Conservation (phyloP, 108 stramenopile genomes). For the Epithemia pelagica region DNA sequence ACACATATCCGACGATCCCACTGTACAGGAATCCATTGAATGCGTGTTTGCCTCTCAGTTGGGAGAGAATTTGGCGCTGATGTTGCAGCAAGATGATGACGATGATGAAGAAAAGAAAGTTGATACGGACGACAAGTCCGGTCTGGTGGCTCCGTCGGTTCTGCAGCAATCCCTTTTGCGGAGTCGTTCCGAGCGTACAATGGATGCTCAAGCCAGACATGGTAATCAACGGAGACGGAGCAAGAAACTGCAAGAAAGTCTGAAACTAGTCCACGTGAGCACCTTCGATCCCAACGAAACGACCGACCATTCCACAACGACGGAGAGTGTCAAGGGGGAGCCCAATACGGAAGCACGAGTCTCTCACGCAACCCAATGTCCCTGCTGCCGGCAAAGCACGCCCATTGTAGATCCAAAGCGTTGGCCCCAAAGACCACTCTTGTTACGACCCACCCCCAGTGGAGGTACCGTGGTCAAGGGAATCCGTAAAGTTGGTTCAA, state of each 20-base stretch:
- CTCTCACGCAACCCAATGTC: neutral
- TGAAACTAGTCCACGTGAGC: neutral
- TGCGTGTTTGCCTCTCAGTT: slow-evolving; percentile 52
- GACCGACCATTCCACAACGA: neutral
- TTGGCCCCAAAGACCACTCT: slow-evolving; percentile 56
- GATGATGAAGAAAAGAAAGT: slow-evolving; percentile 14
- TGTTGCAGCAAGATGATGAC: slow-evolving; percentile 25
- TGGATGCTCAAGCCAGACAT: neutral
- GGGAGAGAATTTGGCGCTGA: slow-evolving; percentile 24
- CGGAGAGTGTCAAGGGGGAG: neutral
- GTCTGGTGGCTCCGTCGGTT: slow-evolving; percentile 6
- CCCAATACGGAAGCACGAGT: neutral
- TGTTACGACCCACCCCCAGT: slow-evolving; percentile 55
- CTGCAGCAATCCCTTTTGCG: slow-evolving; percentile 6
- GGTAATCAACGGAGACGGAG: neutral
- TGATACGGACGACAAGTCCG: neutral
- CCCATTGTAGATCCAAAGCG: neutral
- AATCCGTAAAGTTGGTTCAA: slow-evolving; percentile 40
- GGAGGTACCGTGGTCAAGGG: slow-evolving; percentile 41
- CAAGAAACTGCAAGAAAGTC: slow-evolving; percentile 1
- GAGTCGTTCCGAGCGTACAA: neutral
- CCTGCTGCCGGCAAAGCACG: neutral
- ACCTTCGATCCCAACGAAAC: neutral
- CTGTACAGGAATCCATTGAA: slow-evolving; percentile 53
- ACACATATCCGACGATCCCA: slow-evolving; percentile 38